Conservation (phyloP, 805 yeast genomes). For the Candida wancherniae region DNA sequence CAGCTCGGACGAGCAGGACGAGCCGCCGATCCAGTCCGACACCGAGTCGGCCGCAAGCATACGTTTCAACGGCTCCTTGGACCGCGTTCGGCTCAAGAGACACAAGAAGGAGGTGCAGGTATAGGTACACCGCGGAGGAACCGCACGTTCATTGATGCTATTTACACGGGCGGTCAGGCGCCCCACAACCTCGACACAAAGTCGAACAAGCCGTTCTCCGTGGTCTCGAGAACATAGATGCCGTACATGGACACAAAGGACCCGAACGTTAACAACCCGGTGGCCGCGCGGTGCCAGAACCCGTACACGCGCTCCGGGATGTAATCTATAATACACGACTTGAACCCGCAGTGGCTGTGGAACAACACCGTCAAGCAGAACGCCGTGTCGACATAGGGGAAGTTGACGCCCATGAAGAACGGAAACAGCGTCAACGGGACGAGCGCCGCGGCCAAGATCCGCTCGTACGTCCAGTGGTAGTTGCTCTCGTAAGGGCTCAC, state of each 20-base stretch:
- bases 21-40: too few species aligned
- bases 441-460: slow-evolving; percentile 60
- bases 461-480: slow-evolving; percentile 91
- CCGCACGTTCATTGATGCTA: background rate
- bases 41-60: too few species aligned
- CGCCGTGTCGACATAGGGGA: slow-evolving; percentile 68
- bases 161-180: slow-evolving; percentile 22
- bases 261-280: slow-evolving; percentile 66
- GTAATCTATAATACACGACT: slow-evolving; percentile 89
- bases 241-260: slow-evolving; percentile 71
- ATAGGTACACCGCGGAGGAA: background rate
- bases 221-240: slow-evolving; percentile 74
- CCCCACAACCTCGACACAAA: slow-evolving; percentile 61
- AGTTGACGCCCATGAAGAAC: slow-evolving; percentile 64
- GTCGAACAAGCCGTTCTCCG: slow-evolving; percentile 72
- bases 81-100: slow-evolving; percentile 3
- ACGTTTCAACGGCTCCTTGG: too few species aligned
- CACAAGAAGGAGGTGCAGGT: slow-evolving; percentile 9
- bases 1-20: slow-evolving; percentile 4
- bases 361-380: slow-evolving; percentile 62
- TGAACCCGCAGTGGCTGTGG: slow-evolving; percentile 84
- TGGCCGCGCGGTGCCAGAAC: slow-evolving; percentile 62
- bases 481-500: slow-evolving; percentile 70
- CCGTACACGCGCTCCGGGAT: slow-evolving; percentile 87
- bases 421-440: slow-evolving; percentile 78